Percentiles rank a stretch among this genome's conserved stretches.
Conservation (phyloP, 805 yeast species). For the Danielozyma ontarioensis region DNA sequence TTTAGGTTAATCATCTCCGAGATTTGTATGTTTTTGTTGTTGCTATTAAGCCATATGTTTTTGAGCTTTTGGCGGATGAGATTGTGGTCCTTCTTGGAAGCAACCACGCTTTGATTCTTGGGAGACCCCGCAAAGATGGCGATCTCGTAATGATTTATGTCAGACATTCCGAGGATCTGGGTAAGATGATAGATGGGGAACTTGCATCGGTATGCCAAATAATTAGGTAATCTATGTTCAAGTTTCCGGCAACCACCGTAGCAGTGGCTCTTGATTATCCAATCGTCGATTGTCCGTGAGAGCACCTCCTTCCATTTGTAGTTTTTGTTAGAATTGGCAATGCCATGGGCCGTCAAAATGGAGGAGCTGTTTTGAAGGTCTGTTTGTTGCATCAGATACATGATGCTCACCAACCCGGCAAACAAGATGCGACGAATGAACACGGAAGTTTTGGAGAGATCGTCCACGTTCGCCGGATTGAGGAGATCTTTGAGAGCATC, state of each 20-base stretch:
- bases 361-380: slow-evolving; percentile 54
- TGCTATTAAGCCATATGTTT: slow-evolving; percentile 22
- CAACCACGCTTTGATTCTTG: slow-evolving; percentile 65
- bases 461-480: slow-evolving; percentile 10
- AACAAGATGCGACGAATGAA: slow-evolving; percentile 65
- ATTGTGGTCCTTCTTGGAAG: slow-evolving; percentile 35
- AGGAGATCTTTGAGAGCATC: slow-evolving; percentile 9
- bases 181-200: slow-evolving; percentile 69
- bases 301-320: slow-evolving; percentile 67
- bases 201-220: slow-evolving; percentile 44
- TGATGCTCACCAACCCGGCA: slow-evolving; percentile 61
- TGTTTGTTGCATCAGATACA: slow-evolving; percentile 69
- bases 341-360: slow-evolving; percentile 15
- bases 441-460: slow-evolving; percentile 34
- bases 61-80: slow-evolving; percentile 29
- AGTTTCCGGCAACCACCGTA: not conserved
- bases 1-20: slow-evolving; percentile 28
- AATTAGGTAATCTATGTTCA: slow-evolving; percentile 3
- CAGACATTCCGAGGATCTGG: slow-evolving; percentile 55
- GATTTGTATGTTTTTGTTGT: slow-evolving; percentile 6
- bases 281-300: slow-evolving; percentile 64
- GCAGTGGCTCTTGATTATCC: slow-evolving; percentile 45
- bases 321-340: slow-evolving; percentile 20
- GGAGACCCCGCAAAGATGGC: slow-evolving; percentile 81
- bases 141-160: slow-evolving; percentile 72